Percentiles rank a stretch among this genome's conserved stretches.
Conservation (phyloP, 495 filamentous ascomycete genomes). For the Aspergillus campestris region DNA sequence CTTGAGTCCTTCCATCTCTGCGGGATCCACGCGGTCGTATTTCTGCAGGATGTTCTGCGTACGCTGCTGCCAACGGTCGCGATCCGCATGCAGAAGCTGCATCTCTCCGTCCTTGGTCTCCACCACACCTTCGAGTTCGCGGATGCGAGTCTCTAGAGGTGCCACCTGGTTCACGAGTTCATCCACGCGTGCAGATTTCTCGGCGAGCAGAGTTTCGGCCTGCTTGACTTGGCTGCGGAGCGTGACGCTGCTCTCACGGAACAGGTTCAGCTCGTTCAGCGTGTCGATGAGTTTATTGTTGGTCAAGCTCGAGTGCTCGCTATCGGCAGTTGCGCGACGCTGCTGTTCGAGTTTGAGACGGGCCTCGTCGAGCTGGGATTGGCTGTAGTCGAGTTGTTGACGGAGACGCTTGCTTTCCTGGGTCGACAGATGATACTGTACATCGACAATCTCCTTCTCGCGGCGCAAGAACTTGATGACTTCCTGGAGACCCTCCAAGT, state of each 20-base stretch:
- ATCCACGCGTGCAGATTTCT: slow-evolving; percentile 65
- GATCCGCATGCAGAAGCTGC: slow-evolving; percentile 73
- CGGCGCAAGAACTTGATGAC: slow-evolving; percentile 84
- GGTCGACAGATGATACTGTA: slow-evolving; percentile 79
- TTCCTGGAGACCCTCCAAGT: slow-evolving; percentile 70
- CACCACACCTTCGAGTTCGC: slow-evolving; percentile 70
- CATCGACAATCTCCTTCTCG: slow-evolving; percentile 95
- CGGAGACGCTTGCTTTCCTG: slow-evolving; percentile 81
- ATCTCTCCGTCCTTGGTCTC: slow-evolving; percentile 78
- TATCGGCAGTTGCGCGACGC: slow-evolving; percentile 66
- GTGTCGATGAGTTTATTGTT: slow-evolving; percentile 89
- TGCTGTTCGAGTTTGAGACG: slow-evolving; percentile 82
- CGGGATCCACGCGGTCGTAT: slow-evolving; percentile 89
- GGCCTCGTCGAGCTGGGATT: slow-evolving; percentile 76
- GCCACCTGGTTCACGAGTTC: slow-evolving; percentile 68
- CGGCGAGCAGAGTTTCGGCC: slow-evolving; percentile 60
- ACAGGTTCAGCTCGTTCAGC: slow-evolving; percentile 86
- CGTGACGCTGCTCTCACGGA: slow-evolving; percentile 86
- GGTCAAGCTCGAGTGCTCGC: slow-evolving; percentile 55
- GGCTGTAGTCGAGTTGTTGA: slow-evolving; percentile 81
- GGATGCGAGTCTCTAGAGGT: slow-evolving; percentile 68
- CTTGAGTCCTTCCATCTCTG: slow-evolving; percentile 80
- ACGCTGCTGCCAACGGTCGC: slow-evolving; percentile 86
- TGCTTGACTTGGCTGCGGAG: slow-evolving; percentile 78
- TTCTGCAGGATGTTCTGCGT: slow-evolving; percentile 91